A percentile compares a stretch with the other conserved stretches of the same genome.
These are phyloP conservation scores for Baudoinia panamericana DNA, from an alignment of 495 filamentous ascomycete species.

Conservation along the genomic window DNA sequence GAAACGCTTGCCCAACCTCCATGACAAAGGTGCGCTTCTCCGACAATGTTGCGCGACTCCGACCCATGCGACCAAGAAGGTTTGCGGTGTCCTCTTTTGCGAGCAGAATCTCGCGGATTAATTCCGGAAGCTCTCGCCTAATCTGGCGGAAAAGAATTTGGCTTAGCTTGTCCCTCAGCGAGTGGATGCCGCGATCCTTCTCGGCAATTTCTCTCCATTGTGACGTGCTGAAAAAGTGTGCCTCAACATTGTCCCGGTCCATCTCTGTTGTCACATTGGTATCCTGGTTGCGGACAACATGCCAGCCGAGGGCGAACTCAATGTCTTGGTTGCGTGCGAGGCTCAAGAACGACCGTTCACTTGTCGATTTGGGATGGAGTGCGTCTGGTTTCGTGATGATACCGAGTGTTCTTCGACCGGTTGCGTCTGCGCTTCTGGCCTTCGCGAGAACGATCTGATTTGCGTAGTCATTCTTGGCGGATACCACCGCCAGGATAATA, in stretches of 20 bases:
- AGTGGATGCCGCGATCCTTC: conserved; percentile 21
- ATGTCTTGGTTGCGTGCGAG: conserved; percentile 49
- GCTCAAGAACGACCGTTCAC: conserved; percentile 39
- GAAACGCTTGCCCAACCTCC: conserved; percentile 3
- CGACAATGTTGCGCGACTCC: neutral
- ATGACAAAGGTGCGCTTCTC: conserved; percentile 14
- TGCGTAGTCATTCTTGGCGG: conserved; percentile 38
- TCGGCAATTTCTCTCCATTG: conserved; percentile 20
- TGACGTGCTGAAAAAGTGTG: conserved; percentile 29
- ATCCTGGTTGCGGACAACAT: conserved; percentile 49
- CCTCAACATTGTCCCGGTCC: conserved; percentile 31
- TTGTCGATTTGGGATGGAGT: conserved; percentile 35
- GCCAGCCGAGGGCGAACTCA: conserved; percentile 53
- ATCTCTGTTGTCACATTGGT: conserved; percentile 17
- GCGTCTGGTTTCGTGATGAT: conserved; percentile 47
- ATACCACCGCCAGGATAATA: conserved; percentile 46
- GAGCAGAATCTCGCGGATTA: conserved; percentile 7
- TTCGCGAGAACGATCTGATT: conserved; percentile 38
- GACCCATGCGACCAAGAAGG: conserved; percentile 2
- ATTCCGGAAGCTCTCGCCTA: conserved; percentile 8
- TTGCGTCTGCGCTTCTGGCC: conserved; percentile 33
- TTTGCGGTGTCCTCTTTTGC: neutral
- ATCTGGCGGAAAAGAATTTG: conserved; percentile 21
- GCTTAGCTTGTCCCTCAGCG: conserved; percentile 24
- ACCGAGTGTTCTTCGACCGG: conserved; percentile 41